Base-by-base conservation (phyloP, 768 basidiomycete genomes). In the Exsudoporus frostii region DNA sequence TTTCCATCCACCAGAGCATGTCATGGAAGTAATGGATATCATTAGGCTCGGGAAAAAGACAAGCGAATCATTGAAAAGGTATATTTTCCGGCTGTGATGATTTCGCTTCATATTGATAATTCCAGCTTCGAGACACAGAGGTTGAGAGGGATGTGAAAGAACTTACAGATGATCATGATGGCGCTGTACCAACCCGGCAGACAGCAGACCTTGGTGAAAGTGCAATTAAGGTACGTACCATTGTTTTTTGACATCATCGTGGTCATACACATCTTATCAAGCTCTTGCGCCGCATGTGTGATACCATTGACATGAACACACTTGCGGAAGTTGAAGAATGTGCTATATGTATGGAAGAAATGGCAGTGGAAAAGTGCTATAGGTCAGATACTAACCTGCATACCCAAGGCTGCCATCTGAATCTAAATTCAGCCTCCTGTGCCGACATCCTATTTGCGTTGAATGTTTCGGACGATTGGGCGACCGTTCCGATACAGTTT, bases 261-360 rank as follows among this genome's bases (percentile, higher is more conserved):
- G 17, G 17, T 36, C 25, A 33, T 50, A 36, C 20, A 42, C 17
- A 19, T 45, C 42, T 22, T 46, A 22, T 38, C 27, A 19, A 64
- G 58, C 50, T 58, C 32, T 38, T 66, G 48, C 55, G 56, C 45
- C 15, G n/a, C 22, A 15, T 57, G 33, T 60, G 55, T 22, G 50
- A 63, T n/a, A 45, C 49, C 40, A 53, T 60, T 15, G 60, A 54
- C 33, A 64, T 57, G 57, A 65, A 63, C 25, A 54, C 61, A 19
- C 48, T 64, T 37, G 64, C 44, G 25, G 58, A 63, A 33, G 52
- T 27, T 39, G 64, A 64, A 44, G 58, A 58, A 50, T 65, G 57
- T 27, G 55, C 53, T 24, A 19, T 66, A 24, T 66, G 61, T 37
- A 51, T 63, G 49, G 53, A 63, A 9, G 43, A 33, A 3, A 65